Evolutionary conservation across 2,329 filamentous ascomycete species (phyloP).

Genomic region (Plectosphaerella cucumerina): DNA sequence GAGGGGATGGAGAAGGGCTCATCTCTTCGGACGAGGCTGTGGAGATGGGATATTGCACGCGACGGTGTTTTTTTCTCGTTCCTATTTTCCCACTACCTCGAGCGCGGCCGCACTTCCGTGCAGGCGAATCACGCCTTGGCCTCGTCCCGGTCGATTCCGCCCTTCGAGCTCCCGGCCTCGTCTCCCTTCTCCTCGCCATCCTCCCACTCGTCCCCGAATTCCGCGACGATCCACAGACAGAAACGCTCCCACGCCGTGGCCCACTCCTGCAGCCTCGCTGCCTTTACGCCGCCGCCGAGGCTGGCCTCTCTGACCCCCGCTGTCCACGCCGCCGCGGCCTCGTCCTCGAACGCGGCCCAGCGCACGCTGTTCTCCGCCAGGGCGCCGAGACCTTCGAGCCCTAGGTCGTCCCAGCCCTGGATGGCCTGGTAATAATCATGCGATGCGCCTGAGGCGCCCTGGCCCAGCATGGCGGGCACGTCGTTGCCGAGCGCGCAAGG

Average conservation of each 20-base stretch:
- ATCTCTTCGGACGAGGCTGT: no score
- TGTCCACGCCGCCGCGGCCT: constrained; percentile 61
- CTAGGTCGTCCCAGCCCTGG: constrained; percentile 79
- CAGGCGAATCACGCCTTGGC: no score
- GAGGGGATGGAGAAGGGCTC: no score
- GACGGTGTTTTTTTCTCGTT: no score
- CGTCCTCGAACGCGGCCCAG: constrained; percentile 79
- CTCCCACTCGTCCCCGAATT: constrained; percentile 59
- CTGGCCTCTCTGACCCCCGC: constrained; percentile 66
- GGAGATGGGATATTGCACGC: no score
- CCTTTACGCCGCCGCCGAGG: constrained; percentile 62
- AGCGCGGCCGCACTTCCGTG: no score
- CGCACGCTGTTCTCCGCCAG: constrained; percentile 81
- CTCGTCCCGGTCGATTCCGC: no score
- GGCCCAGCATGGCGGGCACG: constrained; percentile 74
- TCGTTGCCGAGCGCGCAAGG: constrained; percentile 75
- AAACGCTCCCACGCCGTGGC: constrained; percentile 73
- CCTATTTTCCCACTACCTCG: no score
- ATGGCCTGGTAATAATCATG: constrained; percentile 86
- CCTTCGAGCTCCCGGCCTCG: neutral
- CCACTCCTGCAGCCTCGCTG: constrained; percentile 68
- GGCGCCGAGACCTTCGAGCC: constrained; percentile 70
- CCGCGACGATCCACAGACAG: constrained; percentile 75
- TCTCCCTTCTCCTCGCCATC: constrained; percentile 16
- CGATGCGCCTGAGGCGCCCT: constrained; percentile 70